phyloP scores from a whole-genome alignment of 768 basidiomycete genomes.

The Filobasidium floriforme region DNA sequence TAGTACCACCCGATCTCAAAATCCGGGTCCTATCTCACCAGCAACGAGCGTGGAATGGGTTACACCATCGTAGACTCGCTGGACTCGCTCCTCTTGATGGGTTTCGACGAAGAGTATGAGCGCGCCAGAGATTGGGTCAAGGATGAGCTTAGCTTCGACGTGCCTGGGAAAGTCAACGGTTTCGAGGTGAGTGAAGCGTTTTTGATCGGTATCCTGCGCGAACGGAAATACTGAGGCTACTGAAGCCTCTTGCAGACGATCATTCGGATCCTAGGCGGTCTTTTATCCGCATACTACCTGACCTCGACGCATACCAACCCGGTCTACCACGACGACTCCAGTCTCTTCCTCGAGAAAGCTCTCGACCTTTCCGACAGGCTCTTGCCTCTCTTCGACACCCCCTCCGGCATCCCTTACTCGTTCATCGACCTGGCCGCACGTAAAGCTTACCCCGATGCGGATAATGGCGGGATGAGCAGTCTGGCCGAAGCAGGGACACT shows the following conservation, averaged over 20 bases:
- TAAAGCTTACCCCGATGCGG: constrained; percentile 56
- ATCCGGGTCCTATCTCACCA: constrained; percentile 67
- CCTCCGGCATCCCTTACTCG: constrained; percentile 71
- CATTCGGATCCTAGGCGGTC: constrained; percentile 82
- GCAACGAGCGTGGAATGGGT: constrained; percentile 62
- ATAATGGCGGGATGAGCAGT: constrained; percentile 59
- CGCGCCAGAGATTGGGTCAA: constrained; percentile 72
- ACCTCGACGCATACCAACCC: constrained; percentile 47
- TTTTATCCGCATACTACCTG: constrained; percentile 76
- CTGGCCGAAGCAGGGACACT: constrained; percentile 82
- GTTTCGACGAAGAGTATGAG: constrained; percentile 65
- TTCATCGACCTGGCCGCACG: constrained; percentile 63
- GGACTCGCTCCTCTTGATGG: constrained; percentile 82
- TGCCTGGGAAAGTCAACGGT: constrained; percentile 70
- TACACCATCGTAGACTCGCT: constrained; percentile 82
- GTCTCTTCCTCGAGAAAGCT: constrained; percentile 66
- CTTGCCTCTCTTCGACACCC: constrained; percentile 71
- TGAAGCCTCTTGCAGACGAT: constrained; percentile 57
- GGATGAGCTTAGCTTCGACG: constrained; percentile 62
- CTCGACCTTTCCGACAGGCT: constrained; percentile 79
- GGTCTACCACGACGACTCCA: constrained; percentile 49
- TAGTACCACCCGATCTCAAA: constrained; percentile 76
- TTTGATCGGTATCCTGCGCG: neutral
- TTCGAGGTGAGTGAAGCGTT: constrained; percentile 63
- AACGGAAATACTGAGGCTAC: neutral